These are phyloP conservation scores for Myxozyma udenii DNA, from an alignment of 805 yeast species.

Conservation along the genomic window DNA sequence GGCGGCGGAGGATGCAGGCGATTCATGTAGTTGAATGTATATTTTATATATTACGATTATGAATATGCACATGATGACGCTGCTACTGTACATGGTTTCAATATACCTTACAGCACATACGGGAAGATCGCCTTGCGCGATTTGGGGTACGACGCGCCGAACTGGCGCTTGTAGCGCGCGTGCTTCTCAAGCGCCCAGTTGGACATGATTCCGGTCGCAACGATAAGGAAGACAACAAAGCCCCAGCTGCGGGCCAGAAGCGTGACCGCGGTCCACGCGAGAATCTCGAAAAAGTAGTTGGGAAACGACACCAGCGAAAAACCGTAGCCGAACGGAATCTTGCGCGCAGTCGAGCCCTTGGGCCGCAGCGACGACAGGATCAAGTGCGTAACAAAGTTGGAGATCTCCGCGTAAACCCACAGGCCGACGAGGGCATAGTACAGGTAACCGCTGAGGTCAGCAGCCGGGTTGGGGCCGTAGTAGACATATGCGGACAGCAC, in stretches of 20 bases:
- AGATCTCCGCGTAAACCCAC: slow-evolving; percentile 54
- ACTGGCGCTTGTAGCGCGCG: slow-evolving; percentile 58
- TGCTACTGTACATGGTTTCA: not conserved
- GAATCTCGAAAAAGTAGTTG: slow-evolving; percentile 83
- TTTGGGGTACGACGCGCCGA: slow-evolving; percentile 70
- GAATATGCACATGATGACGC: not conserved
- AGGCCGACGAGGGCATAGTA: slow-evolving; percentile 6
- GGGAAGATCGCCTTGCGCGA: slow-evolving; percentile 80
- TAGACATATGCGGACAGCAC: slow-evolving; percentile 50
- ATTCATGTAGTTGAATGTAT: too few relatives aligned
- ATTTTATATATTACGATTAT: too few relatives aligned
- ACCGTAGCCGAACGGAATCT: slow-evolving; percentile 79
- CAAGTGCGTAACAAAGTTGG: slow-evolving; percentile 70
- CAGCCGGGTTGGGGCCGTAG: slow-evolving; percentile 42
- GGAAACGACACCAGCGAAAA: slow-evolving; percentile 81
- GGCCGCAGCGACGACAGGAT: slow-evolving; percentile 50
- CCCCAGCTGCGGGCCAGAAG: slow-evolving; percentile 58
- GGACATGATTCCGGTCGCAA: slow-evolving; percentile 80
- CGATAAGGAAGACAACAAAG: slow-evolving; percentile 67
- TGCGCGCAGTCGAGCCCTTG: slow-evolving; percentile 44
- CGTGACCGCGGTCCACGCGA: slow-evolving; percentile 70
- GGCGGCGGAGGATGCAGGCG: too few relatives aligned
- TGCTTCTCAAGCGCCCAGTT: slow-evolving; percentile 91
- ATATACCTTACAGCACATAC: slow-evolving; percentile 40
- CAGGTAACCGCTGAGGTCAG: slow-evolving; percentile 3